A percentile compares a stretch with the other conserved stretches of the same genome.
Evolutionary conservation across 139 green algal genomes (phyloP).

Genomic region (Diplosphaera chodatii): DNA sequence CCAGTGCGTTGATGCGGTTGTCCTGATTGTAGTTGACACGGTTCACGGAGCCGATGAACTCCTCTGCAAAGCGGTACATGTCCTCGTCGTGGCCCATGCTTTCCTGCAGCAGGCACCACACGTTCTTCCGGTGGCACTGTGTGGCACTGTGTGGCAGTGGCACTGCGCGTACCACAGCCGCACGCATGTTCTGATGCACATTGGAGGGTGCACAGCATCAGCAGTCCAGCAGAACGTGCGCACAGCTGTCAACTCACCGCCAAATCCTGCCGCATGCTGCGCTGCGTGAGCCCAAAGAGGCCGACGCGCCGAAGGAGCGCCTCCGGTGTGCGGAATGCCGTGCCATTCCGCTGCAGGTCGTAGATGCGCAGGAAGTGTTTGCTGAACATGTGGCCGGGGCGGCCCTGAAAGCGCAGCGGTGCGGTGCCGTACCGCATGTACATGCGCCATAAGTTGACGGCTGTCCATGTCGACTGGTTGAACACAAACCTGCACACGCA

Average conservation of each 20-base stretch:
- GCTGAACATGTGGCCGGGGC: slow-evolving; percentile 7
- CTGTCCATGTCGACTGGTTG: slow-evolving; percentile 18
- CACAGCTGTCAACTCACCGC: too few species aligned
- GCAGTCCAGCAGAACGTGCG: too few species aligned
- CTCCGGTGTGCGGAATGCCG: slow-evolving; percentile 26
- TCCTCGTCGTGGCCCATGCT: slow-evolving; percentile 10
- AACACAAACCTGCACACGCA: slow-evolving; percentile 42
- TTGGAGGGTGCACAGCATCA: too few species aligned
- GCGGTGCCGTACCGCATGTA: slow-evolving; percentile 9
- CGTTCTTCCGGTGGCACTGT: too few species aligned
- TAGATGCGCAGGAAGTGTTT: slow-evolving; percentile 48
- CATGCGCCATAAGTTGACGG: slow-evolving; percentile 13
- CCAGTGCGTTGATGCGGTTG: slow-evolving; percentile 55
- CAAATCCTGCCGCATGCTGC: slow-evolving; percentile 15
- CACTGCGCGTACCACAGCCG: too few species aligned
- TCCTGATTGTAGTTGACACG: slow-evolving; percentile 62
- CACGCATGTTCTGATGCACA: too few species aligned
- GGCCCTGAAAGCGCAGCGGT: slow-evolving; percentile 4
- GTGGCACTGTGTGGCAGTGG: too few species aligned
- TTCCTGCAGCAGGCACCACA: too few species aligned
- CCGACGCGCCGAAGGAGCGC: slow-evolving; percentile 31
- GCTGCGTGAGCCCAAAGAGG: slow-evolving; percentile 52
- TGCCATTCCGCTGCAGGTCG: slow-evolving; percentile 20
- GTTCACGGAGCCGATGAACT: slow-evolving; percentile 44
- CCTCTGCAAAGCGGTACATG: slow-evolving; percentile 20